These are phyloP conservation scores for Cordyceps farinosa DNA, from an alignment of 2,329 filamentous ascomycete genomes.

Conservation along the genomic window DNA sequence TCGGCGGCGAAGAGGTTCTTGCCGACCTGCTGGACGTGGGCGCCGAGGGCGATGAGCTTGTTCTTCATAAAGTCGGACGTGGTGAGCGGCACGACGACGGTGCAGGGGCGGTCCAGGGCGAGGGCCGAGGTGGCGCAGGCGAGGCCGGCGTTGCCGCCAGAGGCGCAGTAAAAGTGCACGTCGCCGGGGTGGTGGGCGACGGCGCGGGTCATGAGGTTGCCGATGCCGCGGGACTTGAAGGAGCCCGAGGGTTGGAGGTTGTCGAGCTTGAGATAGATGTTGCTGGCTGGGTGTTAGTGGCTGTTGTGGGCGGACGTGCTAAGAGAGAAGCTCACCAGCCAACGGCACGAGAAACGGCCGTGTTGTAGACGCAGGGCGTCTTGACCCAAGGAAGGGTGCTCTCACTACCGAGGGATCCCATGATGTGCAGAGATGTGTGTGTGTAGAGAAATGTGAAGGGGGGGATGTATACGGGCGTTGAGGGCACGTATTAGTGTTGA, in stretches of 20 bases:
- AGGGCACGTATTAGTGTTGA: constrained; percentile 19
- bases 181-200: constrained; percentile 31
- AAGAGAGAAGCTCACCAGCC: constrained; percentile 57
- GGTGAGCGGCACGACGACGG: constrained; percentile 67
- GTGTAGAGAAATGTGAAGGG: neutral
- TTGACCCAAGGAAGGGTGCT: constrained; percentile 60
- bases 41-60: constrained; percentile 66
- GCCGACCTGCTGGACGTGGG: constrained; percentile 65
- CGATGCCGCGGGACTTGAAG: constrained; percentile 80
- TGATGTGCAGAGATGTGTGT: constrained; percentile 22
- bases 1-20: constrained; percentile 68
- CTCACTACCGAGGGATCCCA: constrained; percentile 40
- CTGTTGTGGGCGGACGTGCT: constrained; percentile 19
- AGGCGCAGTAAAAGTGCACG: constrained; percentile 74
- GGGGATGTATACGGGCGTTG: constrained; percentile 9
- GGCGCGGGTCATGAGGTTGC: constrained; percentile 58
- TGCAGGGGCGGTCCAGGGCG: constrained; percentile 61
- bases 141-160: constrained; percentile 80
- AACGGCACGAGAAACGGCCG: constrained; percentile 62
- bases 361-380: constrained; percentile 67
- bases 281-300: constrained; percentile 40
- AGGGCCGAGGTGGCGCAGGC: constrained; percentile 72
- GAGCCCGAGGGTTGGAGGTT: constrained; percentile 80
- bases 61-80: constrained; percentile 67
- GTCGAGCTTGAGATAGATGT: constrained; percentile 82